These are phyloP conservation scores for Dipteronia dyeriana DNA, from an alignment of 345 rosid species.

Conservation along the genomic window DNA sequence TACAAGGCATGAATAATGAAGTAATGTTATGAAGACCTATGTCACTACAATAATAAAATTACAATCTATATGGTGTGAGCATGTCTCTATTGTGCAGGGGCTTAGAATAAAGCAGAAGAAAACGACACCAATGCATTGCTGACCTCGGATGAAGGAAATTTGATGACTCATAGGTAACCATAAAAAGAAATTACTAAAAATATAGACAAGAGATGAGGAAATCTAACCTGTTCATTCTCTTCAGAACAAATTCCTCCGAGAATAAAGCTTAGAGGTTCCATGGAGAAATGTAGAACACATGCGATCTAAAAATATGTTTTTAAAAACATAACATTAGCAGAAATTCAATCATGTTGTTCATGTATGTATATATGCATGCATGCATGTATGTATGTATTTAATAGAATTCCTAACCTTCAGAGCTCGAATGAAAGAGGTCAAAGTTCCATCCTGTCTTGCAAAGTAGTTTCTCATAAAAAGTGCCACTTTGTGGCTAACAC, in stretches of 20 bases:
- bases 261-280: constrained; percentile 70
- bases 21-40: neutral
- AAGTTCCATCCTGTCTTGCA: constrained; percentile 78
- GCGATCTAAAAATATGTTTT: constrained; percentile 59
- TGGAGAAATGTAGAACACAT: constrained; percentile 77
- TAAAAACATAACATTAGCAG: constrained; percentile 28
- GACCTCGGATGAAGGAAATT: neutral
- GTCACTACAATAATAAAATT: neutral
- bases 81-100: neutral
- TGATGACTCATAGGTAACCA: neutral
- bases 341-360: neutral
- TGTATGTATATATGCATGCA: constrained; percentile 5
- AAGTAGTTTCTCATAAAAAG: constrained; percentile 77
- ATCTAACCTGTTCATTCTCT: constrained; percentile 51
- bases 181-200: neutral
- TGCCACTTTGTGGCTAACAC: constrained; percentile 71
- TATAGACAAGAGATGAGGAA: constrained; percentile 9
- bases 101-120: neutral
- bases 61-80: neutral
- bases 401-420: constrained; percentile 62
- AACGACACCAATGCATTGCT: neutral
- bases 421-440: constrained; percentile 81
- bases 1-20: neutral
- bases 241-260: constrained; percentile 51
- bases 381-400: neutral